Conservation (phyloP, 2,329 filamentous ascomycete genomes). For the Ophiocordyceps camponoti-rufipedis region DNA sequence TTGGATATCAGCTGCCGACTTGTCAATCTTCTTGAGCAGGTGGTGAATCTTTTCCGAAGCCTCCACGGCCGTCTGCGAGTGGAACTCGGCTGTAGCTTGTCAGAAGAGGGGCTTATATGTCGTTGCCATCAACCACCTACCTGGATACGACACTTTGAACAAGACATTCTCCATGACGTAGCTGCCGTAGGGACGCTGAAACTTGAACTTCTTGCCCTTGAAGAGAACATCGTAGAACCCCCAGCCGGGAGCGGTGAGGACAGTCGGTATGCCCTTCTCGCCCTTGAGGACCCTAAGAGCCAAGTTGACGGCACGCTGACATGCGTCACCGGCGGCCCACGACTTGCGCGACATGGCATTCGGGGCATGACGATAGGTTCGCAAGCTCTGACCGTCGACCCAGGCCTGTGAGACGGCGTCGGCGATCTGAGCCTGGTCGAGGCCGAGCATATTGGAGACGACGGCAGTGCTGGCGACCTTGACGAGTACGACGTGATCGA, state of each 20-base stretch:
- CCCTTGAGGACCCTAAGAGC: constrained; percentile 82
- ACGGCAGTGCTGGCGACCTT: constrained; percentile 94
- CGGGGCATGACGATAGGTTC: constrained; percentile 91
- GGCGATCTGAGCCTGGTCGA: constrained; percentile 77
- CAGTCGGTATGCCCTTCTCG: constrained; percentile 78
- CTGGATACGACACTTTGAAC: constrained; percentile 98
- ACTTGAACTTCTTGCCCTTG: constrained; percentile 88
- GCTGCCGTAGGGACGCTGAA: constrained; percentile 89
- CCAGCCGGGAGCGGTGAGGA: constrained; percentile 84
- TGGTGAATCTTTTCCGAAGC: constrained; percentile 76
- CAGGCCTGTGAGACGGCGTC: constrained; percentile 94
- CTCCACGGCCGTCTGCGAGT: constrained; percentile 96
- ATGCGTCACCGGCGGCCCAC: constrained; percentile 96
- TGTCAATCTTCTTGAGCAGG: constrained; percentile 67
- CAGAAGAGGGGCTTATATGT: background rate
- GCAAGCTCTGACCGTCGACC: constrained; percentile 89
- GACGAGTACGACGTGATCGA: constrained; percentile 95
- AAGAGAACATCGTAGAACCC: constrained; percentile 98
- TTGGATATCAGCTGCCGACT: constrained; percentile 88
- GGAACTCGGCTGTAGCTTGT: constrained; percentile 56
- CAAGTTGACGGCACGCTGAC: constrained; percentile 84
- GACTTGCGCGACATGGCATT: constrained; percentile 99
- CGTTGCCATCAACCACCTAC: constrained; percentile 27
- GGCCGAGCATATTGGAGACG: constrained; percentile 84
- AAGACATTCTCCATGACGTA: constrained; percentile 99